phyloP scores from a whole-genome alignment of 1,284 basidiomycete species.

The Termitomyces sp. region DNA sequence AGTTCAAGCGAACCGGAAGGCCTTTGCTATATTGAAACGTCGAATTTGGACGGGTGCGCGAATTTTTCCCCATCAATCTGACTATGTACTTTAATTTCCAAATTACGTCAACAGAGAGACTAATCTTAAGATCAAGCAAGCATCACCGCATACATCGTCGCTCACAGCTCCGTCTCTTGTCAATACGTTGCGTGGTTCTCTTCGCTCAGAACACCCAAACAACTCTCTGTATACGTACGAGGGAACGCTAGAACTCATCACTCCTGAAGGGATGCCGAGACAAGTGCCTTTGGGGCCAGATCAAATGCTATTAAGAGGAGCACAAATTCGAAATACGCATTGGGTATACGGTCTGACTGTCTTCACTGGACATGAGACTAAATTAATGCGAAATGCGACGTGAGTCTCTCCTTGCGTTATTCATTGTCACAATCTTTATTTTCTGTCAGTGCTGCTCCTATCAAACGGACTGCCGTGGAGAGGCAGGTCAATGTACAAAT shows the following conservation, averaged over 20 bases:
- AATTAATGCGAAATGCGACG: conserved; percentile 96
- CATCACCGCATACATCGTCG: conserved; percentile 74
- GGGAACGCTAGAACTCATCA: conserved; percentile 69
- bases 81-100: conserved; percentile 3
- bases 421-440: not conserved
- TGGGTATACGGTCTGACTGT: conserved; percentile 96
- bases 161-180: conserved; percentile 79
- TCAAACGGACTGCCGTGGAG: conserved; percentile 96
- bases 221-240: conserved; percentile 98
- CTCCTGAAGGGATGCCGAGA: conserved; percentile 56
- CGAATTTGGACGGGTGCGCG: conserved; percentile 90
- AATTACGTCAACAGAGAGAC: conserved; percentile 68
- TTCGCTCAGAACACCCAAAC: conserved; percentile 95
- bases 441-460: conserved; percentile 74
- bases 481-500: conserved; percentile 96
- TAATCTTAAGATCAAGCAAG: conserved; percentile 98
- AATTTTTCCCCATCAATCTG: not conserved
- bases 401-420: conserved; percentile 35
- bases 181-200: conserved; percentile 70
- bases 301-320: conserved; percentile 90
- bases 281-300: conserved; percentile 92
- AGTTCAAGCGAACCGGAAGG: conserved; percentile 95
- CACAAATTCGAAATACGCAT: conserved; percentile 93
- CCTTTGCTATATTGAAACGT: conserved; percentile 95
- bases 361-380: conserved; percentile 98